Percentiles rank a stretch among this genome's conserved stretches.
Evolutionary conservation across 768 basidiomycete species (phyloP).

Genomic region (Mrakia frigida): DNA sequence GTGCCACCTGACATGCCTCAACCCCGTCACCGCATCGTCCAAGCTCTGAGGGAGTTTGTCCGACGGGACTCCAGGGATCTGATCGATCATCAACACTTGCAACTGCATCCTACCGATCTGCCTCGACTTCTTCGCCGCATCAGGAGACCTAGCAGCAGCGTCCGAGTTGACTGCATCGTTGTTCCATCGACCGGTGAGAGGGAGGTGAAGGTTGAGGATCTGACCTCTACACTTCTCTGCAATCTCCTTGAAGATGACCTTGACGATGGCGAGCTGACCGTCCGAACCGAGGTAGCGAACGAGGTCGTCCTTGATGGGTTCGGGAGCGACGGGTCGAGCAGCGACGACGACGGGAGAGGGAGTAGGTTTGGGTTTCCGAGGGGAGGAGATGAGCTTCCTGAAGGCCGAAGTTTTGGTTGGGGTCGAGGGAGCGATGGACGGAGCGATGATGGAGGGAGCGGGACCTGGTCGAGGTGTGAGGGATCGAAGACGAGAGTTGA

Average conservation of each 20-base stretch:
- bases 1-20: conserved; percentile 88
- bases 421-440: conserved; percentile 59
- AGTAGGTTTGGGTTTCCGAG: conserved; percentile 44
- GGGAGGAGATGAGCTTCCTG: conserved; percentile 44
- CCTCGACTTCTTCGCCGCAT: conserved; percentile 52
- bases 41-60: conserved; percentile 82
- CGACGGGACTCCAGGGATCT: conserved; percentile 71
- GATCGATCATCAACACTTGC: conserved; percentile 84
- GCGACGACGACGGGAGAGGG: conserved; percentile 22
- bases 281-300: conserved; percentile 77
- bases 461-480: conserved; percentile 52
- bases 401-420: conserved; percentile 49
- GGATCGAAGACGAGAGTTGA: conserved; percentile 69
- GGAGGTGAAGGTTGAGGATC: conserved; percentile 50
- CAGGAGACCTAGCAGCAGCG: neutral
- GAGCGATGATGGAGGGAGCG: conserved; percentile 35
- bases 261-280: conserved; percentile 79
- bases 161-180: conserved; percentile 21
- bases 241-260: conserved; percentile 83
- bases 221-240: conserved; percentile 75
- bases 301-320: conserved; percentile 55
- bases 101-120: conserved; percentile 75
- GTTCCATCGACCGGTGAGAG: conserved; percentile 63
- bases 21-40: conserved; percentile 83
- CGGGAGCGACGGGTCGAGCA: neutral